Percentiles rank a stretch among this genome's conserved stretches.
phyloP scores from a whole-genome alignment of 1,284 basidiomycete species.

The Taiwanofungus camphoratus region DNA sequence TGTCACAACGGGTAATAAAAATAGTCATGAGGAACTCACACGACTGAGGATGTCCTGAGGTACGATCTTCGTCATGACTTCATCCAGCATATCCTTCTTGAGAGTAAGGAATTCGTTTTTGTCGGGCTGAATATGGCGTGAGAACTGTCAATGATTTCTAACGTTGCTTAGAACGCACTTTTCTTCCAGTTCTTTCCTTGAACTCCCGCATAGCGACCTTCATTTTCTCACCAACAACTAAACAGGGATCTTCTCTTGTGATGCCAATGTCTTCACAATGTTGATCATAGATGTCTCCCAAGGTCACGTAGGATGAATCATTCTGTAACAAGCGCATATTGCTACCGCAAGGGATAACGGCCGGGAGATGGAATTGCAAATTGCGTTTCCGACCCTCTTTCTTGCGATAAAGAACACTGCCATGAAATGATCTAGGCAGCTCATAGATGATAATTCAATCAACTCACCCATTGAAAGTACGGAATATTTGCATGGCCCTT shows the following conservation, averaged over 20 bases:
- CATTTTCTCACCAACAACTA: conserved; percentile 81
- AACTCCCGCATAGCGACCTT: conserved; percentile 64
- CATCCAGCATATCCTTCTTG: conserved; percentile 89
- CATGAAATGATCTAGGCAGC: background rate
- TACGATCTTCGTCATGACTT: conserved; percentile 85
- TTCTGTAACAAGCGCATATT: conserved; percentile 85
- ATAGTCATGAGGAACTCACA: conserved; percentile 41
- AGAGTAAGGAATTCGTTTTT: conserved; percentile 71
- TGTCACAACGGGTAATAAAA: background rate
- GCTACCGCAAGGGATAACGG: conserved; percentile 82
- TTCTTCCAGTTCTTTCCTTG: conserved; percentile 42
- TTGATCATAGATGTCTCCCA: conserved; percentile 94
- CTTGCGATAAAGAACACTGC: conserved; percentile 76
- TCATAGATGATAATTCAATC: conserved; percentile 1
- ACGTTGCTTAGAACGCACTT: conserved; percentile 32
- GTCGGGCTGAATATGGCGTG: conserved; percentile 36
- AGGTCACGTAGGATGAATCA: conserved; percentile 85
- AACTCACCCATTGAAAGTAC: conserved; percentile 85
- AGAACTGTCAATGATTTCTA: background rate
- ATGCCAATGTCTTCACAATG: conserved; percentile 79
- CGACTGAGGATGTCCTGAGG: conserved; percentile 86
- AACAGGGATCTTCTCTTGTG: conserved; percentile 83
- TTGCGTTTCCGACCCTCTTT: conserved; percentile 95
- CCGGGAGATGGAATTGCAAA: conserved; percentile 87
- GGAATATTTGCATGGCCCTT: conserved; percentile 85